phyloP scores from a whole-genome alignment of 164 flowering plant species.

The Piper betle region DNA sequence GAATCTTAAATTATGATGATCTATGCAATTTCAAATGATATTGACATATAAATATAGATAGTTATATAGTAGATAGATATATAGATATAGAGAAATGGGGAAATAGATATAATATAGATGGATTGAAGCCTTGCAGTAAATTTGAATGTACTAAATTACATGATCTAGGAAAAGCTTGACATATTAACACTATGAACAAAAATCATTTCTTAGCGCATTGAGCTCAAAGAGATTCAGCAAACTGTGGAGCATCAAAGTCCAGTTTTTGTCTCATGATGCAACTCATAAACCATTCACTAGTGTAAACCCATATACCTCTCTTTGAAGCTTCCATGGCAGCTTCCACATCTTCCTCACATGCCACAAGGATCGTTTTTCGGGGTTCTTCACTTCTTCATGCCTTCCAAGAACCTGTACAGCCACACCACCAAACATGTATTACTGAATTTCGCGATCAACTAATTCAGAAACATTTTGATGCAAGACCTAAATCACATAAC shows the following conservation, averaged over 20 bases:
- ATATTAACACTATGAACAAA: not conserved
- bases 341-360: slow-evolving; percentile 74
- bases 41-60: too few relatives aligned
- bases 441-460: not conserved
- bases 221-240: slow-evolving; percentile 58
- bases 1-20: too few relatives aligned
- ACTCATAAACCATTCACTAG: slow-evolving; percentile 74
- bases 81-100: too few relatives aligned
- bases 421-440: not conserved
- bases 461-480: not conserved
- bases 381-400: slow-evolving; percentile 23
- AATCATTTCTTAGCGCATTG: not conserved
- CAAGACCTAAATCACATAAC: too few relatives aligned
- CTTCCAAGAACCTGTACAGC: slow-evolving; percentile 31
- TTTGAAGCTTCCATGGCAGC: slow-evolving; percentile 56
- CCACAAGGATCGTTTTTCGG: slow-evolving; percentile 47
- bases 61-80: too few relatives aligned
- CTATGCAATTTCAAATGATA: too few relatives aligned
- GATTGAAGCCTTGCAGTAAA: too few relatives aligned
- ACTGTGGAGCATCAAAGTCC: slow-evolving; percentile 63
- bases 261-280: slow-evolving; percentile 81
- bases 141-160: too few relatives aligned
- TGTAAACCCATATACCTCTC: slow-evolving; percentile 55
- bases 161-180: not conserved
- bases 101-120: too few relatives aligned